Percentiles rank a stretch among this genome's conserved stretches.
Evolutionary conservation across 1,284 basidiomycete genomes (phyloP).

Genomic region (Heterobasidion parviporum): DNA sequence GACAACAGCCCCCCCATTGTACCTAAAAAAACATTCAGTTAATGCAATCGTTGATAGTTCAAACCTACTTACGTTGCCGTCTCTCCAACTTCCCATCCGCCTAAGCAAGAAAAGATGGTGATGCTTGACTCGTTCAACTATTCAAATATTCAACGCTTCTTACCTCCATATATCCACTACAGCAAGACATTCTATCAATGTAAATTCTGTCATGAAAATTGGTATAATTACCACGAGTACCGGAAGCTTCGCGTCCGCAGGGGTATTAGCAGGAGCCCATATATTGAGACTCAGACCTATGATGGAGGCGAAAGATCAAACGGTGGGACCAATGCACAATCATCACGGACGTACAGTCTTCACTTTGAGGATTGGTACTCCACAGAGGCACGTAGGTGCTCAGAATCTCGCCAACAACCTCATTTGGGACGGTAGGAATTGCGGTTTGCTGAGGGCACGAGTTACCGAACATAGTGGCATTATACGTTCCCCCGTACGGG

Average conservation of each 20-base stretch:
- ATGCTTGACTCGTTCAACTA: no score
- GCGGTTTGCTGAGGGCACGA: slow-evolving; percentile 41
- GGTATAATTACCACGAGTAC: slow-evolving; percentile 36
- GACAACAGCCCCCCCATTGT: slow-evolving; percentile 37
- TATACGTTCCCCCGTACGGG: slow-evolving; percentile 30
- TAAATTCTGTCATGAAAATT: neutral
- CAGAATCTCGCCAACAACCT: slow-evolving; percentile 20
- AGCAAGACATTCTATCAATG: neutral
- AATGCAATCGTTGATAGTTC: slow-evolving; percentile 7
- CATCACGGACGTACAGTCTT: slow-evolving; percentile 34
- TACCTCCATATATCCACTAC: slow-evolving; percentile 51
- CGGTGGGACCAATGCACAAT: neutral
- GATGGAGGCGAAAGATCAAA: slow-evolving; percentile 3
- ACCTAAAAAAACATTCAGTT: slow-evolving; percentile 21
- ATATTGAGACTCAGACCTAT: slow-evolving; percentile 53
- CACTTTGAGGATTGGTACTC: slow-evolving; percentile 27
- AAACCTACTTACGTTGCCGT: slow-evolving; percentile 22
- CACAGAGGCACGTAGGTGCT: slow-evolving; percentile 24
- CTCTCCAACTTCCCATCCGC: slow-evolving; percentile 35
- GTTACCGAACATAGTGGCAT: slow-evolving; percentile 34
- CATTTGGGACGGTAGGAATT: slow-evolving; percentile 19
- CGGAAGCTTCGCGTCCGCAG: slow-evolving; percentile 34
- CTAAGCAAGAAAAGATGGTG: slow-evolving; percentile 15
- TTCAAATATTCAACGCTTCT: slow-evolving; percentile 4
- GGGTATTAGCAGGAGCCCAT: slow-evolving; percentile 34